These are phyloP conservation scores for Backusella sp. DNA, from an alignment of 192 early-diverging fungal species.

Conservation along the genomic window DNA sequence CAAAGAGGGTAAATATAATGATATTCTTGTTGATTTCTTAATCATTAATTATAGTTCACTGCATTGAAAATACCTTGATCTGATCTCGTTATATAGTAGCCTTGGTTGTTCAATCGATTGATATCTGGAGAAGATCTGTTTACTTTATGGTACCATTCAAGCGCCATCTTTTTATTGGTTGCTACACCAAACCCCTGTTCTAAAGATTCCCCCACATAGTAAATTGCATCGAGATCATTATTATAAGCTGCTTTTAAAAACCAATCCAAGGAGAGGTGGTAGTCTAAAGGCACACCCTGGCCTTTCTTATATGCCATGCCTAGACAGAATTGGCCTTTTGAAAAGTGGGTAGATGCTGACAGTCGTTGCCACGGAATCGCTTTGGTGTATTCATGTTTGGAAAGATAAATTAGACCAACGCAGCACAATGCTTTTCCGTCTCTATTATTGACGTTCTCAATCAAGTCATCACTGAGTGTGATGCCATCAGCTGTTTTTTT, in stretches of 20 bases:
- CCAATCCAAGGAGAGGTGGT: neutral
- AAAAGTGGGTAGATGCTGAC: neutral
- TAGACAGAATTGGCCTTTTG: neutral
- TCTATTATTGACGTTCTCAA: neutral
- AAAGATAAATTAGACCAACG: neutral
- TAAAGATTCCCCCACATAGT: neutral
- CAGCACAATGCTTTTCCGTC: neutral
- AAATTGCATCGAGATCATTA: neutral
- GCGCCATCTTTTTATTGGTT: neutral
- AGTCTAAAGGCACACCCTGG: neutral
- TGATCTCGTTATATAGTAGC: neutral
- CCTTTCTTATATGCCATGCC: neutral
- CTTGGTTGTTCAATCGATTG: neutral
- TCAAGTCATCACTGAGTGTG: neutral
- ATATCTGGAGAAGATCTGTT: neutral
- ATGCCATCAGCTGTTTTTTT: neutral
- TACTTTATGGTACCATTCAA: neutral
- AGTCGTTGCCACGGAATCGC: neutral
- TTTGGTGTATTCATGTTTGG: neutral
- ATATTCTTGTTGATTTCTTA: neutral
- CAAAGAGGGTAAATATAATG: neutral
- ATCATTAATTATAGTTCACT: neutral
- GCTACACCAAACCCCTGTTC: neutral
- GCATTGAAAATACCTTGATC: neutral
- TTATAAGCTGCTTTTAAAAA: neutral